Base-by-base conservation (phyloP, 2,329 filamentous ascomycete species). In the Colletotrichum eremochloae region DNA sequence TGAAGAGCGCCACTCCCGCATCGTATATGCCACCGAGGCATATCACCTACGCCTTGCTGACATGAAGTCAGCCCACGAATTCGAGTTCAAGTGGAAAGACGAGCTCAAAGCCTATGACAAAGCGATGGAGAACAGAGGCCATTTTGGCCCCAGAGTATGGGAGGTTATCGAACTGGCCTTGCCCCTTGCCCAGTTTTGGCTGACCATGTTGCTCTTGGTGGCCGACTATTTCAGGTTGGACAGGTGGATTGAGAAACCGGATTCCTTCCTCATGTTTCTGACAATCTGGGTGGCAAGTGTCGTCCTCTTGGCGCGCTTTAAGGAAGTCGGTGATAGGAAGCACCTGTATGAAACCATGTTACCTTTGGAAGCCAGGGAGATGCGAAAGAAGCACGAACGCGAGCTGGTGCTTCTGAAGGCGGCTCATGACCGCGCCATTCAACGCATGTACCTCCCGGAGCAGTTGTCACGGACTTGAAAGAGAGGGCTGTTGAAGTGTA, bases 31-130 rank as follows among this genome's bases (percentile, higher is more conserved):
- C 24, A 62, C 63, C 29, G 69, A 72, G 42, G 69, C 69, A 11
- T 72, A 72, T n/a, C 66, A 69, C 9, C 52, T 61, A 2, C 60
- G 66, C 6, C 33, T 72, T 4, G 52, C 40, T 1, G 69, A 72
- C 15, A 60, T 72, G 66, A 62, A 65, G 24, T 67, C 69, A 14
- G 31, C 60, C n/a, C 69, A 72, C 56, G 66, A 64, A 12, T 48
- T 48, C n/a, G 69, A 72, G 48, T 72, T 72, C 40, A 64, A 61
- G 48, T 72, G 69, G 69, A 68, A 72, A 12, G 46, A 56, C 0
- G 66, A 72, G 55, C 53, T 72, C 4, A 61, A 64, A 33, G 61
- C 60, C 6, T 72, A 69, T 33, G 53, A 61, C 44, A 48, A 64
- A 0, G 48, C 42, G 12, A 72, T 69, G 66, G 56, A 61, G 31